These are phyloP conservation scores for Russula olivacea DNA, from an alignment of 768 basidiomycete species.

Conservation along the genomic window DNA sequence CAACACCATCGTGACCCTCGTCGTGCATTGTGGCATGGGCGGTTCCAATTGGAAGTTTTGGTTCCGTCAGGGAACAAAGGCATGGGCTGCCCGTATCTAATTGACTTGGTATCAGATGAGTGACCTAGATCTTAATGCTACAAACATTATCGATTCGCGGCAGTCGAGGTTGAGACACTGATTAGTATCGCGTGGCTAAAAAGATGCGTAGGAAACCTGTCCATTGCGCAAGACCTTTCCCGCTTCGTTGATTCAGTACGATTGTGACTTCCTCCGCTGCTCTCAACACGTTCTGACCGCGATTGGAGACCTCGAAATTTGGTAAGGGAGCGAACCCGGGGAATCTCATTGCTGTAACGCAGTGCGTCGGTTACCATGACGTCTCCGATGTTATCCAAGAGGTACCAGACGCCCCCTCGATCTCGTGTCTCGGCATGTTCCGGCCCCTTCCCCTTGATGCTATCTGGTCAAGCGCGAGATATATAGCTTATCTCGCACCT, in stretches of 20 bases:
- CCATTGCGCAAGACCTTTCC: slow-evolving; percentile 30
- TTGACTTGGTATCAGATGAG: slow-evolving; percentile 34
- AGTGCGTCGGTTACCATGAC: slow-evolving; percentile 38
- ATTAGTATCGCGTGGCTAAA: no score
- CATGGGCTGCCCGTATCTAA: slow-evolving; percentile 38
- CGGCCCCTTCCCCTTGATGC: no score
- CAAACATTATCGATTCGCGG: slow-evolving; percentile 35
- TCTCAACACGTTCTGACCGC: no score
- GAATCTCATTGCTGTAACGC: slow-evolving; percentile 4
- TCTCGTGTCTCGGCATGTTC: no score
- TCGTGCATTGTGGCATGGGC: no score
- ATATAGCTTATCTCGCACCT: slow-evolving; percentile 29
- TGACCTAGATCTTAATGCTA: slow-evolving; percentile 31
- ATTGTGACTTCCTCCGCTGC: no score
- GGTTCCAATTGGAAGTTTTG: slow-evolving; percentile 28
- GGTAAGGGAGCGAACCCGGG: no score
- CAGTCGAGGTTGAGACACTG: slow-evolving; percentile 16
- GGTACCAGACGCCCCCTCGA: no score
- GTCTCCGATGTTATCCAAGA: slow-evolving; percentile 31
- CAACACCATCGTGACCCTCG: slow-evolving; percentile 35
- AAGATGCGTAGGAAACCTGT: no score
- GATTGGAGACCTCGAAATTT: no score
- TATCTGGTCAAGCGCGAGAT: no score
- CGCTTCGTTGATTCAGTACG: no score
- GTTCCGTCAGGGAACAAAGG: slow-evolving; percentile 24